Evolutionary conservation across 2,329 filamentous ascomycete genomes (phyloP).

Genomic region (Pezicula radicicola): DNA sequence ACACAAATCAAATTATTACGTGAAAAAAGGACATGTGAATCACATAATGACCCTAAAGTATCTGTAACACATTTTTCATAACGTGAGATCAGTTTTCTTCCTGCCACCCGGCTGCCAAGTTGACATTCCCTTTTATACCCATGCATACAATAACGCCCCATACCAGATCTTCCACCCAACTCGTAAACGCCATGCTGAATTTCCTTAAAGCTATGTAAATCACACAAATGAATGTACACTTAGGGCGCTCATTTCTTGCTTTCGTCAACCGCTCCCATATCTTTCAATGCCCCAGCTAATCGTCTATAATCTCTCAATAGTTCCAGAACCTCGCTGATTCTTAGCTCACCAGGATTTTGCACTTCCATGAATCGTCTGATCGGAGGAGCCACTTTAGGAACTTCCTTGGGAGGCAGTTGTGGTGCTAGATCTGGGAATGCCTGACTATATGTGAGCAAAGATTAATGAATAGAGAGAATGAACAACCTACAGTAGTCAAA

Average conservation of each 20-base stretch:
- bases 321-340: constrained; percentile 69
- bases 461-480: background rate
- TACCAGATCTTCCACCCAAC: background rate
- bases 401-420: constrained; percentile 51
- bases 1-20: too few species aligned
- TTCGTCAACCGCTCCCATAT: constrained; percentile 51
- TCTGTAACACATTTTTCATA: too few species aligned
- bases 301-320: constrained; percentile 73
- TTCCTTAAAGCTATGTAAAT: background rate
- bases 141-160: background rate
- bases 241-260: background rate
- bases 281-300: constrained; percentile 62
- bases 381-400: constrained; percentile 59
- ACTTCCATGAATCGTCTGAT: constrained; percentile 72
- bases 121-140: too few species aligned
- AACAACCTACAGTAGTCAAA: constrained; percentile 48
- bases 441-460: constrained; percentile 31
- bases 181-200: background rate
- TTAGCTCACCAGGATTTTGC: constrained; percentile 66
- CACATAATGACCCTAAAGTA: too few species aligned
- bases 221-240: background rate
- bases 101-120: too few species aligned
- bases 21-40: too few species aligned
- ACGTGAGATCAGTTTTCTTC: too few species aligned
- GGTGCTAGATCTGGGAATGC: constrained; percentile 59